Conservation (phyloP, 2,329 filamentous ascomycete species). For the Nigrospora oryzae region DNA sequence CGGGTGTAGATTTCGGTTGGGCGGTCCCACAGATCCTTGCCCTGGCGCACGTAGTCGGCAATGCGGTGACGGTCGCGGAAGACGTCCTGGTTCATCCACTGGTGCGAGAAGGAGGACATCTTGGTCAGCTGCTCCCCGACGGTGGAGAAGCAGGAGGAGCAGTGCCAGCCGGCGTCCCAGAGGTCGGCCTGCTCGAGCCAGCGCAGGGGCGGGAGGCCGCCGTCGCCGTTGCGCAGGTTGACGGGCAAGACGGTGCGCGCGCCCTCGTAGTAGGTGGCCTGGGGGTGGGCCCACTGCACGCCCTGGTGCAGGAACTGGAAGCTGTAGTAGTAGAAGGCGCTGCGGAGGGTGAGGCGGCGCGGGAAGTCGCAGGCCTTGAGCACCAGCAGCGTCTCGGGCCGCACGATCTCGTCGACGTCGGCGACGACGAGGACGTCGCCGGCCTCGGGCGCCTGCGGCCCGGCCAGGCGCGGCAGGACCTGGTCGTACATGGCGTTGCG, state of each 20-base stretch:
- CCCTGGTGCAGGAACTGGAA: slow-evolving; percentile 43
- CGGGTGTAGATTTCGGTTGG: slow-evolving; percentile 35
- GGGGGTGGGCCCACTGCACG: slow-evolving; percentile 46
- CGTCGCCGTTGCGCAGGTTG: slow-evolving; percentile 41
- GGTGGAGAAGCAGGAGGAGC: slow-evolving; percentile 51
- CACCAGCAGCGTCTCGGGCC: slow-evolving; percentile 37
- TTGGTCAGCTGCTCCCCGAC: slow-evolving; percentile 46
- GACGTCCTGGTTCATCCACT: slow-evolving; percentile 38
- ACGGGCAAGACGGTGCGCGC: slow-evolving; percentile 41
- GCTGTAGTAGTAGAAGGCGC: slow-evolving; percentile 48
- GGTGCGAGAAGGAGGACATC: slow-evolving; percentile 48
- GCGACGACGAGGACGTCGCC: slow-evolving; percentile 52
- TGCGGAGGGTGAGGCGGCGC: slow-evolving; percentile 40
- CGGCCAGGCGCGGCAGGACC: slow-evolving; percentile 38
- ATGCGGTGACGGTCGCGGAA: slow-evolving; percentile 40
- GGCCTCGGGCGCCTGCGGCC: slow-evolving; percentile 27
- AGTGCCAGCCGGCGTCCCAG: slow-evolving; percentile 50
- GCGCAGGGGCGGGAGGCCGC: slow-evolving; percentile 27
- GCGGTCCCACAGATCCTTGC: slow-evolving; percentile 47
- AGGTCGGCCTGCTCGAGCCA: slow-evolving; percentile 34
- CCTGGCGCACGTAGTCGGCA: slow-evolving; percentile 39
- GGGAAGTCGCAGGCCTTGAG: slow-evolving; percentile 45
- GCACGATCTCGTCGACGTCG: slow-evolving; percentile 53
- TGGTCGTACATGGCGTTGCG: slow-evolving; percentile 48
- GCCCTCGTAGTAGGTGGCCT: slow-evolving; percentile 48